Evolutionary conservation across 805 yeast species (phyloP), one percentile per base, ranked within the genome.

Genomic region (Ogataea angusta): DNA sequence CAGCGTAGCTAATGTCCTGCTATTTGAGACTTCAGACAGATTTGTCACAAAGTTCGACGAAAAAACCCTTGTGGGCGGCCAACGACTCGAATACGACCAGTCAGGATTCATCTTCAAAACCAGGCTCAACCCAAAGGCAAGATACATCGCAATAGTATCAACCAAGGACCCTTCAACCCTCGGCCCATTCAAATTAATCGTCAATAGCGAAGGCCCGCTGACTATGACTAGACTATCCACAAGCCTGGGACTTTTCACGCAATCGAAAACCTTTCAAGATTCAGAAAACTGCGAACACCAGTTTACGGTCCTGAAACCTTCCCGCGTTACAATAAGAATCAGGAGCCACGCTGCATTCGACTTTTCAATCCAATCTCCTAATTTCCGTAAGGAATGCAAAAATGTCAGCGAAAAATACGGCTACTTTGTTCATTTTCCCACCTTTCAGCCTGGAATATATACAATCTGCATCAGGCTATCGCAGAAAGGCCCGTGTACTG

Each of bases 121-220:
- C 12, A 46, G 44, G 10, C 33, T 66, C 8, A 43, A 46, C 15
- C 42, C 60, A 1, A 62, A 66, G 0, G 73, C 72, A 2, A 49
- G 49, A 12, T 80, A 78, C 48, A 63, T 71, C 18, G 47, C 75
- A 0, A 60, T 80, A 1, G 54, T 68, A 2, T 78, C 84, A 1
- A 67, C 76, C 0, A 74, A 66, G 48, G 67, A 67, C 4, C 55
- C 66, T 1, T 56, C 57, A 4, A 60, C 35, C 8, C 31, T 40
- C 10, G 52, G 56, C 2, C 38, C 46, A 1, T 78, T 63, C 52
- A 51, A 53, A 30, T 39, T 78, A 1, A 19, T 57, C 1, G 26
- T 67, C 5, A 62, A 61, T 40, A 58, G 65, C 15, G 25, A 17
- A 2, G 5, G 17, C 1, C 38, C 36, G 9, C 26, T 52, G 5